phyloP scores from a whole-genome alignment of 306 rosid species.

The Alnus glutinosa region DNA sequence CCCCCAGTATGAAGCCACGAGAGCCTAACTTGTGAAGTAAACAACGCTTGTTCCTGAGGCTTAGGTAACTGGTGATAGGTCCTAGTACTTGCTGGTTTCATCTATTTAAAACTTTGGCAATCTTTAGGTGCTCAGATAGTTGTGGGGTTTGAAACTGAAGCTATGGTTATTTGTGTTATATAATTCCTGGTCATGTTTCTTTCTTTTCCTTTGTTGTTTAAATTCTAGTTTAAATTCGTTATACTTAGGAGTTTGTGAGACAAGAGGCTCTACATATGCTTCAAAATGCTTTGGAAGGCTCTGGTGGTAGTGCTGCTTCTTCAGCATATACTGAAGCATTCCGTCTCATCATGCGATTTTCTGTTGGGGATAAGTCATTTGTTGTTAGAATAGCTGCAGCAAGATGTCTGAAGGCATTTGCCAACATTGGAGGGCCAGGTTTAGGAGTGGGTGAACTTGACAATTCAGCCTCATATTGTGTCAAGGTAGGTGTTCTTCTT shows the following conservation, averaged over 20 bases:
- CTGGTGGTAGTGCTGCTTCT: slow-evolving; percentile 80
- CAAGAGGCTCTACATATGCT: slow-evolving; percentile 87
- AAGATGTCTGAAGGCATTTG: slow-evolving; percentile 92
- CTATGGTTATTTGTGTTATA: background rate
- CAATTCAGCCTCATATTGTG: slow-evolving; percentile 83
- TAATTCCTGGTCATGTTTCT: background rate
- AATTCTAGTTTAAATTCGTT: slow-evolving; percentile 11
- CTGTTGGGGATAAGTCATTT: slow-evolving; percentile 86
- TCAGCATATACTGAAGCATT: slow-evolving; percentile 88
- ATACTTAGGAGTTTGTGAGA: slow-evolving; percentile 83
- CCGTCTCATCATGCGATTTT: slow-evolving; percentile 77
- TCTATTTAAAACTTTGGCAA: background rate
- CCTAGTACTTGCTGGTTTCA: slow-evolving; percentile 4
- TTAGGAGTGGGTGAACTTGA: slow-evolving; percentile 82
- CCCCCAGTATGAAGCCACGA: no score
- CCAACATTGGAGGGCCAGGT: slow-evolving; percentile 93
- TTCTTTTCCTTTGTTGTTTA: background rate
- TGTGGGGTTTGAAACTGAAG: background rate
- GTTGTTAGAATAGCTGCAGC: slow-evolving; percentile 96
- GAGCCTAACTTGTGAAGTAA: no score
- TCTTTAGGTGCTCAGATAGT: slow-evolving; percentile 7
- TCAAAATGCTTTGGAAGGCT: slow-evolving; percentile 93
- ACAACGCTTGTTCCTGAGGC: no score
- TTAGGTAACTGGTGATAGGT: background rate
- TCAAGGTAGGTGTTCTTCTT: slow-evolving; percentile 59